These are phyloP conservation scores for Penicillium cosmopolitanum DNA, from an alignment of 495 filamentous ascomycete species.

Conservation along the genomic window DNA sequence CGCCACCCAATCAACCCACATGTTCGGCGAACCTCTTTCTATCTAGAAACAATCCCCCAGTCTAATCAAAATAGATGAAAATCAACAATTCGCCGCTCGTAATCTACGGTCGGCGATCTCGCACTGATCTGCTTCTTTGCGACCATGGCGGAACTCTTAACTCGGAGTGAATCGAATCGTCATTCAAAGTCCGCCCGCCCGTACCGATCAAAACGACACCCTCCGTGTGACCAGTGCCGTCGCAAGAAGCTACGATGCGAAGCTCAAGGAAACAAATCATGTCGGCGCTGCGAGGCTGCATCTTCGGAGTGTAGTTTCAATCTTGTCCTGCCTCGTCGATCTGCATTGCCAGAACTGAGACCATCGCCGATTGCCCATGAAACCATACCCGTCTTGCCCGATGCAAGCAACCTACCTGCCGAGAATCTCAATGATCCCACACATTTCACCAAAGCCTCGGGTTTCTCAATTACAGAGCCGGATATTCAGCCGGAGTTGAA, in stretches of 20 bases:
- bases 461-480: background rate
- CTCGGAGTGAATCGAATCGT: constrained; percentile 1
- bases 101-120: background rate
- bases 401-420: background rate
- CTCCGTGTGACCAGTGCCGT: constrained; percentile 23
- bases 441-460: background rate
- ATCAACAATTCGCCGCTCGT: background rate
- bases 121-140: background rate
- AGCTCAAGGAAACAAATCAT: background rate
- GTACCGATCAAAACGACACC: constrained; percentile 22
- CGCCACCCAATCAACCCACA: background rate
- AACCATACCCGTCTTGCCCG: background rate
- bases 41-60: background rate
- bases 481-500: background rate
- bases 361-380: background rate
- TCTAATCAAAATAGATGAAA: background rate
- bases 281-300: constrained; percentile 4
- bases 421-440: background rate
- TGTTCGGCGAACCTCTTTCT: background rate
- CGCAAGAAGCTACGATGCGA: constrained; percentile 18
- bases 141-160: background rate
- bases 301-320: constrained; percentile 2
- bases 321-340: background rate
- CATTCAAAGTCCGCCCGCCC: constrained; percentile 13
- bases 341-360: constrained; percentile 2